Conservation (phyloP, 768 basidiomycete genomes). For the Symmetrospora coprosmae region DNA sequence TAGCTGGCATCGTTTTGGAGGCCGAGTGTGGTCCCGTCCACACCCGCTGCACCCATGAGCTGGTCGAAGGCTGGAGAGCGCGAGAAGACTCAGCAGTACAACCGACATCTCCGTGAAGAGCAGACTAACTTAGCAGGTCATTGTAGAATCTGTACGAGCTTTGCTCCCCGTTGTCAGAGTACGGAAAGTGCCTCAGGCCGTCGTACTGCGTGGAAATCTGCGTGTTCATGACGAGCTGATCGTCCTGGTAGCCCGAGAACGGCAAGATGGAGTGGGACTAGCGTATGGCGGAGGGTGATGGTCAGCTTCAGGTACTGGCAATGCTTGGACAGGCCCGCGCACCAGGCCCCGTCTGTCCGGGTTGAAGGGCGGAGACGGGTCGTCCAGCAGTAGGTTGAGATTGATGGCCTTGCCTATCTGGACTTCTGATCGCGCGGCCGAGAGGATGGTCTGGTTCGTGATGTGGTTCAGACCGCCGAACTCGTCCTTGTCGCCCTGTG, state of each 20-base stretch:
- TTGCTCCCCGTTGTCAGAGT: background rate
- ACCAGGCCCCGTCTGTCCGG: background rate
- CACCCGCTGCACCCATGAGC: background rate
- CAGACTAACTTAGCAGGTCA: background rate
- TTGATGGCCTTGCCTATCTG: background rate
- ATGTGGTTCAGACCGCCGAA: background rate
- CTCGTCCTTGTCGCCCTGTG: background rate
- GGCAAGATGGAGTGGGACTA: background rate
- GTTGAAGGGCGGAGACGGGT: background rate
- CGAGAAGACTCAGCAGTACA: background rate
- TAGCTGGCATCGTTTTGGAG: background rate
- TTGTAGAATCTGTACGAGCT: too few relatives aligned
- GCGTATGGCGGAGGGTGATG: background rate
- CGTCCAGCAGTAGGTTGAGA: background rate
- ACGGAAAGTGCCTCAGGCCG: background rate
- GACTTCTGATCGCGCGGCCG: background rate
- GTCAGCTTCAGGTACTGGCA: background rate
- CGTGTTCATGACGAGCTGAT: background rate
- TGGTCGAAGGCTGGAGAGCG: background rate
- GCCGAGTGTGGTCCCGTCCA: background rate
- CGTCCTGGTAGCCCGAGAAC: background rate
- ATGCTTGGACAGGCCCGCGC: background rate
- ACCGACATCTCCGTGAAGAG: background rate
- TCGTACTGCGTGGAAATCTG: conserved; percentile 5
- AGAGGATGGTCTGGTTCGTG: background rate